Percentiles rank a stretch among this genome's conserved stretches.
Evolutionary conservation across 179 eudicot species (phyloP).

Genomic region (Spergularia azorica): DNA sequence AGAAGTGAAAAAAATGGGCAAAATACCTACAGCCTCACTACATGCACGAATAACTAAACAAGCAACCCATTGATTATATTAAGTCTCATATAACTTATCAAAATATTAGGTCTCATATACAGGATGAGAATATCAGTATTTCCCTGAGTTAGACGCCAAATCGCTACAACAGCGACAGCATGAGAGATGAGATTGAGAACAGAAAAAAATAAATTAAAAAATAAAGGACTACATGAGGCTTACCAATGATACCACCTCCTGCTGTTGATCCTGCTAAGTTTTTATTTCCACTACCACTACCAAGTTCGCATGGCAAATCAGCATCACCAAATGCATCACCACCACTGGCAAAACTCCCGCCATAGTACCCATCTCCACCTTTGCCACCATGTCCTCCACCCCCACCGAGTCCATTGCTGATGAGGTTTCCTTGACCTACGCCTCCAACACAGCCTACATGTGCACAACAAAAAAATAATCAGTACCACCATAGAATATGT

Average conservation of each 20-base stretch:
- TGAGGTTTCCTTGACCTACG: constrained; percentile 68
- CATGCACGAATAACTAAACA: background rate
- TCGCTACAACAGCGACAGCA: background rate
- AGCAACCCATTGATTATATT: background rate
- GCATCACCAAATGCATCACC: constrained; percentile 78
- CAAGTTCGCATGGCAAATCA: constrained; percentile 96
- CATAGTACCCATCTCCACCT: constrained; percentile 87
- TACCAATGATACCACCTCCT: constrained; percentile 96
- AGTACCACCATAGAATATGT: background rate
- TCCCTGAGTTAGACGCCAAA: background rate
- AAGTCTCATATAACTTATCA: background rate
- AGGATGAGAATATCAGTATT: background rate
- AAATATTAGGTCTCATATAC: background rate
- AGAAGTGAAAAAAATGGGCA: background rate
- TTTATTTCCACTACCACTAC: constrained; percentile 93
- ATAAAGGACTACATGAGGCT: constrained; percentile 18
- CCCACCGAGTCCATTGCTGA: constrained; percentile 76
- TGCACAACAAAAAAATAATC: background rate
- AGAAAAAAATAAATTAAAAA: background rate
- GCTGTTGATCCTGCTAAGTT: constrained; percentile 73
- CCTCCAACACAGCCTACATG: constrained; percentile 85
- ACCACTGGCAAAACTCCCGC: constrained; percentile 59
- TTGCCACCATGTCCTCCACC: constrained; percentile 99
- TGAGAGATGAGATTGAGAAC: constrained; percentile 6
- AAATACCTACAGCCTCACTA: background rate